phyloP scores from a whole-genome alignment of 345 rosid species.

The Geranium brycei region DNA sequence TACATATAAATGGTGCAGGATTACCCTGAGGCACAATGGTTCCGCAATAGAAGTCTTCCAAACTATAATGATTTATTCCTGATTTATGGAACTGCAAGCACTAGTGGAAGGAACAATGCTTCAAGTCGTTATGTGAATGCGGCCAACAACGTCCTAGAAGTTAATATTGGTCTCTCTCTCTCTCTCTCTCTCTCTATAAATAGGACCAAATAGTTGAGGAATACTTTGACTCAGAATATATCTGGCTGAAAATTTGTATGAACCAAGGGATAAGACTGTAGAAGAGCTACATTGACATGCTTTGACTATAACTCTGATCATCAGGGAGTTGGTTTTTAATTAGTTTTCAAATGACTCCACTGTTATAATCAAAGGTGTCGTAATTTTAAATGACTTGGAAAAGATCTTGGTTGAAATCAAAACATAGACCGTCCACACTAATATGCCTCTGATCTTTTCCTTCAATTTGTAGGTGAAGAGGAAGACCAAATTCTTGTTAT shows the following conservation, averaged over 20 bases:
- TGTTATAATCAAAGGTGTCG: neutral
- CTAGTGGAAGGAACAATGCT: slow-evolving; percentile 6
- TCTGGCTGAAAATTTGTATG: neutral
- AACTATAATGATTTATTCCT: slow-evolving; percentile 36
- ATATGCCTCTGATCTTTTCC: neutral
- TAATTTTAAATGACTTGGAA: neutral
- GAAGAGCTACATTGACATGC: too few relatives aligned
- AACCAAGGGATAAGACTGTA: neutral
- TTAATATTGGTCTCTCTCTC: slow-evolving; percentile 10
- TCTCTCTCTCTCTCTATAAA: slow-evolving; percentile 3
- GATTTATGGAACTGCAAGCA: slow-evolving; percentile 24
- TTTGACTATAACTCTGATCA: too few relatives aligned
- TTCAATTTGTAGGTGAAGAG: slow-evolving; percentile 20
- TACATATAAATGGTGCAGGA: slow-evolving; percentile 25
- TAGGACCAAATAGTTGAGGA: neutral
- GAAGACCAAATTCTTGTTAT: slow-evolving; percentile 14
- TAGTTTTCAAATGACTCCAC: neutral
- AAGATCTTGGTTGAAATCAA: neutral
- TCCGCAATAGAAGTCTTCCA: slow-evolving; percentile 26
- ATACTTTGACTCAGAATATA: neutral
- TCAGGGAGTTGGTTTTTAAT: too few relatives aligned
- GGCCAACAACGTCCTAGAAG: slow-evolving; percentile 8
- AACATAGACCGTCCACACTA: neutral
- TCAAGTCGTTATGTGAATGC: slow-evolving; percentile 12
- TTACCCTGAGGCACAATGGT: slow-evolving; percentile 26